Percentiles rank a stretch among this genome's conserved stretches.
Conservation (phyloP, 2,329 filamentous ascomycete genomes). For the Raffaelea albimanens region DNA sequence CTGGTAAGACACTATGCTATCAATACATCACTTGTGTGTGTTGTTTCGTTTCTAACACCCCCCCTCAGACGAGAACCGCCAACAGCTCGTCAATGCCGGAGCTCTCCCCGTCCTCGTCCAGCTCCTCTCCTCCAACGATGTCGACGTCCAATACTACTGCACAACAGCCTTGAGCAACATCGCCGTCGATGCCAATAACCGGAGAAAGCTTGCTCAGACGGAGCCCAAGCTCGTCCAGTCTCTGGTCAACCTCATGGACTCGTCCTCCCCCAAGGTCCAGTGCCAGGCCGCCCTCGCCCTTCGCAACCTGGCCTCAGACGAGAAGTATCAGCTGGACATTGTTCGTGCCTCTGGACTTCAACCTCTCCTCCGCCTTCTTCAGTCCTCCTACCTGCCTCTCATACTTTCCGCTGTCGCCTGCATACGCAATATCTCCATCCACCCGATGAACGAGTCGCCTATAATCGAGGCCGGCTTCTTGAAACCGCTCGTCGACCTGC, state of each 20-base stretch:
- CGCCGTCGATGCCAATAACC: slow-evolving; percentile 84
- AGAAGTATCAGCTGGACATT: slow-evolving; percentile 97
- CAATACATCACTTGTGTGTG: too few species aligned
- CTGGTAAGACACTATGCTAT: slow-evolving; percentile 55
- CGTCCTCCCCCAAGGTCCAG: slow-evolving; percentile 92
- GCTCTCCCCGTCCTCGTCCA: slow-evolving; percentile 97
- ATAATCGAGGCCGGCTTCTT: slow-evolving; percentile 98
- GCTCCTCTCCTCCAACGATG: slow-evolving; percentile 82
- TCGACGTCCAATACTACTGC: slow-evolving; percentile 99
- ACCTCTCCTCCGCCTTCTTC: slow-evolving; percentile 78
- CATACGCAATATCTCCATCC: slow-evolving; percentile 98
- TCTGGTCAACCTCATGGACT: slow-evolving; percentile 93
- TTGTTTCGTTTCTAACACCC: neutral
- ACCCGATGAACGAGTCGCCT: slow-evolving; percentile 92
- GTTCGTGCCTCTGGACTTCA: slow-evolving; percentile 79
- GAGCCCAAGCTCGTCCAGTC: slow-evolving; percentile 90
- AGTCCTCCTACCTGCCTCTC: slow-evolving; percentile 90
- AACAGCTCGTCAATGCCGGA: slow-evolving; percentile 92
- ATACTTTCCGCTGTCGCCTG: slow-evolving; percentile 96
- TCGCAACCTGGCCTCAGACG: slow-evolving; percentile 90
- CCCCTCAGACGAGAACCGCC: slow-evolving; percentile 78
- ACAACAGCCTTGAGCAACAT: slow-evolving; percentile 98
- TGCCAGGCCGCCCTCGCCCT: slow-evolving; percentile 93
- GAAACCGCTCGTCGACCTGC: slow-evolving; percentile 82
- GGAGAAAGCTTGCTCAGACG: slow-evolving; percentile 81